Evolutionary conservation across 768 basidiomycete genomes (phyloP).

Genomic region (Leucocoprinus leucothites): DNA sequence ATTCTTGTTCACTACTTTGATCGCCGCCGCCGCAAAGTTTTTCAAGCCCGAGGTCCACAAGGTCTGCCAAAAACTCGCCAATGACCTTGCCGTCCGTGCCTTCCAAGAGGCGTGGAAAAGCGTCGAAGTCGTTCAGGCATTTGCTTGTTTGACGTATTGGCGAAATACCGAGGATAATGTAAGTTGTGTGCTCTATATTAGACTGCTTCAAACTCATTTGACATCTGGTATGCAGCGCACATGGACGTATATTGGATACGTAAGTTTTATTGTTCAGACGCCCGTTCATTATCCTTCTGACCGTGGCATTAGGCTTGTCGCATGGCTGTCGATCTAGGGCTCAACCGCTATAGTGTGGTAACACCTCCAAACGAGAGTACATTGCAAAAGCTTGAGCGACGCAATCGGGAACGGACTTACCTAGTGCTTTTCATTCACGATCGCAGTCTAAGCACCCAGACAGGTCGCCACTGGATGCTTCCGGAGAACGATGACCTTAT

Average conservation of each 20-base stretch:
- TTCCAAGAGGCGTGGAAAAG: conserved; percentile 78
- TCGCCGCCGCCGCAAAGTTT: conserved; percentile 85
- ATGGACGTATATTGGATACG: conserved; percentile 87
- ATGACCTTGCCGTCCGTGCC: conserved; percentile 72
- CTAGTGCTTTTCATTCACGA: conserved; percentile 86
- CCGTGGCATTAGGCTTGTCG: conserved; percentile 60
- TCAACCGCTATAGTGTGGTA: conserved; percentile 68
- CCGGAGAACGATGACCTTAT: conserved; percentile 76
- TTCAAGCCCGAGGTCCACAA: conserved; percentile 69
- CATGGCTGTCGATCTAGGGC: conserved; percentile 81
- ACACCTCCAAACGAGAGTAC: conserved; percentile 58
- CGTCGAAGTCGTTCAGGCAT: conserved; percentile 87
- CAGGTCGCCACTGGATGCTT: conserved; percentile 85
- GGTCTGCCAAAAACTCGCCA: conserved; percentile 66
- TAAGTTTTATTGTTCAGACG: conserved; percentile 31
- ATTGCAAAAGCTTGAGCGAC: conserved; percentile 66
- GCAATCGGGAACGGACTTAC: conserved; percentile 84
- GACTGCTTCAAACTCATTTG: conserved; percentile 18
- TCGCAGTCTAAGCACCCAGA: conserved; percentile 82
- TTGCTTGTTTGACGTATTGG: conserved; percentile 89
- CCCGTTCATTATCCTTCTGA: conserved; percentile 7
- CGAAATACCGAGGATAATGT: conserved; percentile 84
- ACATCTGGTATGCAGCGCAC: conserved; percentile 49
- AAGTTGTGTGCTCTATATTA: conserved; percentile 22
- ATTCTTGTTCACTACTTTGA: conserved; percentile 80